Base-by-base conservation (phyloP, 2,329 filamentous ascomycete genomes). In the Arthrocladium fulminans region DNA sequence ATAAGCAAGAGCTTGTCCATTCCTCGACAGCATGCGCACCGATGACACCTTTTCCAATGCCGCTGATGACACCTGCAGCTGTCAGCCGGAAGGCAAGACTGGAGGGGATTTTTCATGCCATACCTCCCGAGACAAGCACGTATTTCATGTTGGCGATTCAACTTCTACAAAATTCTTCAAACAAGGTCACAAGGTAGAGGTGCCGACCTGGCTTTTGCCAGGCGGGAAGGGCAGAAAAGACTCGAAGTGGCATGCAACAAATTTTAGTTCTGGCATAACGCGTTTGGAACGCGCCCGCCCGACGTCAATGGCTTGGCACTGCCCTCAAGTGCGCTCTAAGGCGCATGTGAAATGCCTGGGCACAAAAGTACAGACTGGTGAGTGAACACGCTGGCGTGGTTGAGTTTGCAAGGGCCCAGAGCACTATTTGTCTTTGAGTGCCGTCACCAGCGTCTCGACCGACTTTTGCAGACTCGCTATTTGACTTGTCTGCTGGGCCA, bases 71-170 rank as follows among this genome's bases (percentile, higher is more conserved):
- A 62, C 69, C 67, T 69, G 48, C 19, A 40, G 20, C 38, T 39
- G 48, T 56, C 35, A 51, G 50, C 32, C 50, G 35, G 23, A 49
- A 20, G 13, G 40, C 35, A 23, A 45, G 17, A 10, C 24, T n/a
- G 12, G 9, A 23, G 35, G 48, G 30, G 54, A 39, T 37, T 49
- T 53, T 50, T 51, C 51, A 50, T 48, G 58, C 66, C 72, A 70
- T 67, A 84, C 83, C 84, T 75, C 84, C 84, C 59, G 83, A 86
- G 58, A 88, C 83, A 57, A 88, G 74, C 67, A 88, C 81, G 74
- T 87, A 87, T 73, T 87, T 86, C 84, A 88, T 88, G 20, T 41
- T 55, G 32, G 34, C 22, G 22, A 8, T 22, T 40, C 1, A 22
- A 15, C 23, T 38, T 44, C 40, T 22, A 13, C 47, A 50, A 39